Base-by-base conservation (phyloP, 2,329 filamentous ascomycete genomes). In the Pseudogymnoascus sp. region DNA sequence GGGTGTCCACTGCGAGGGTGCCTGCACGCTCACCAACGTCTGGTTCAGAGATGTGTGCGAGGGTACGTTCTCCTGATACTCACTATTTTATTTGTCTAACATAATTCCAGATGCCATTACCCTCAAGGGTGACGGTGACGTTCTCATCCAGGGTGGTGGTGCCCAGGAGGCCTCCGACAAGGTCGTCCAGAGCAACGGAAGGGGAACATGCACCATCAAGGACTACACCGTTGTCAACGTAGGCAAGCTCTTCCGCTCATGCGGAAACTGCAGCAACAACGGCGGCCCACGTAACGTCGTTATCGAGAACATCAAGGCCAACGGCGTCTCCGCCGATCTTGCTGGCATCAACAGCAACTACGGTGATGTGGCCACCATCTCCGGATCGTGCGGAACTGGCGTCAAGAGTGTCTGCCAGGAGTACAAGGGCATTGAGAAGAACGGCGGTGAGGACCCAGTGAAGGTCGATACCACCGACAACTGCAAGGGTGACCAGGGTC, bases 1-100 rank as follows among this genome's bases (percentile, higher is more conserved):
- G 70, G 80, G 76, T 61, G 76, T 82, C 33, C 79, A 83, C 72
- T 82, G 80, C 71, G 70, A 76, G 61, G 79, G 78, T 35, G 71
- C 75, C 12, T 81, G 79, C 69, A 78, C 75, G 6, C 69, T 80
- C 35, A 75, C 75, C 61, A 77, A 77, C 66, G 76, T 78, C 61
- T 78, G 76, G 75, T 79, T 74, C 72, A 55, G 45, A 55, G 45
- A 55, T 55, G 45, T 55, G 26, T 55, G 45, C 26, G 45, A 55
- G 26, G 45, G 69, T 72, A 33, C 73, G 73, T 41, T 8, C 1
- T 21, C 12, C 2, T 62, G 11, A 19, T 26, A 21, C 3, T 4
- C 11, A 14, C 12, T 55, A 14, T 63, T 29, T 61, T 29, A 52
- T 16, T 2, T 6, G 75, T 78, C 39, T 78, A 74, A 70, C 45